Base-by-base conservation (phyloP, 2,329 filamentous ascomycete genomes). In the Colletotrichum tropicicola region DNA sequence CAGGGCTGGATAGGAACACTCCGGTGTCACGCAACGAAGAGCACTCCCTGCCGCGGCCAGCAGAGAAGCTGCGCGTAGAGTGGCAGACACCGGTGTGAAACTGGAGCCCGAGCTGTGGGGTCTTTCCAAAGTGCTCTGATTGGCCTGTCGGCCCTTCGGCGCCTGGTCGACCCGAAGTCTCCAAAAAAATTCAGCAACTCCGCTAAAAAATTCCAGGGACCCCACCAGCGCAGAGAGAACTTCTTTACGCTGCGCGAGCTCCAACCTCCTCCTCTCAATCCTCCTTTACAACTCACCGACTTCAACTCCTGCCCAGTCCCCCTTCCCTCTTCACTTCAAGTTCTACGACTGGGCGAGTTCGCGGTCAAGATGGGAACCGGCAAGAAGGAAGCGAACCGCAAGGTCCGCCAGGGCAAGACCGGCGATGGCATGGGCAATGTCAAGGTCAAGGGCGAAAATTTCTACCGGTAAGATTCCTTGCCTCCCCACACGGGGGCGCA, bases 361-460 rank as follows among this genome's bases (percentile, higher is more conserved):
- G 62, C 65, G 62, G 45, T 62, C 66, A 69, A 70, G 63, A 97
- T 97, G 94, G 94, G 94, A 80, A 91, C 90, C 73, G 91, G 89
- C 73, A 98, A 98, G 86, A 98, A 98, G 81, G 95, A 98, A 82
- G 89, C 89, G 69, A 87, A 83, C 78, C 90, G 95, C 81, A 91
- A 92, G 78, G 87, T 86, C 83, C 92, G 94, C 78, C 90, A 98
- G 86, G 93, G 93, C 71, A 95, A 94, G 82, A 87, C 87, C 52
- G 87, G 88, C 70, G 91, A 96, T 88, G 93, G 93, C 77, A 93
- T 97, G 88, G 89, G 82, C 73, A 98, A 98, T 82, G 92, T 98
- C 75, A 93, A 91, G 74, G 85, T 89, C 72, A 99, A 99, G 83
- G 96, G 96, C 81, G 95, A 98, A 85, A 98, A 98, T 84, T 99